A percentile compares a stretch with the other conserved stretches of the same genome.
phyloP scores from a whole-genome alignment of 345 rosid genomes.

The Hirschfeldia incana region DNA sequence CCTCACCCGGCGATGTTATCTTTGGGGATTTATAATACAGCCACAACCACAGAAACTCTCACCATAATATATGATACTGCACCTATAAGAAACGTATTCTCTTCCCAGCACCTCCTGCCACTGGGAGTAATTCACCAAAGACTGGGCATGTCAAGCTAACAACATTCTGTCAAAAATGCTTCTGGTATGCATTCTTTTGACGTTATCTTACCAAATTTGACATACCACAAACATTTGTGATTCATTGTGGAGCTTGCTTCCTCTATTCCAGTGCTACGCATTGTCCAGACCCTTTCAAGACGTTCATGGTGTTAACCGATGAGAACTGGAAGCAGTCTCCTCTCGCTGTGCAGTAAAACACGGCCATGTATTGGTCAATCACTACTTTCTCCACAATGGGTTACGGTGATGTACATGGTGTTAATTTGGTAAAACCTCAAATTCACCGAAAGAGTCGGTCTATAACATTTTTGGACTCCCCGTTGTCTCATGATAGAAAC shows the following conservation, averaged over 20 bases:
- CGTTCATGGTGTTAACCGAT: conserved; percentile 62
- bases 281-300: conserved; percentile 46
- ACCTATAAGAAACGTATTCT: conserved; percentile 31
- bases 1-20: conserved; percentile 85
- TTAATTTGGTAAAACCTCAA: conserved; percentile 57
- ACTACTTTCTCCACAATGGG: conserved; percentile 81
- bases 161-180: conserved; percentile 79
- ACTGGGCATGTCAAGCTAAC: conserved; percentile 46
- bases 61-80: conserved; percentile 87
- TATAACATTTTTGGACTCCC: not conserved
- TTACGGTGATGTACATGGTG: conserved; percentile 85
- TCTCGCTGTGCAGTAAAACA: conserved; percentile 51
- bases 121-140: conserved; percentile 62
- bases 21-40: conserved; percentile 56
- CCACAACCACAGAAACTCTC: conserved; percentile 57
- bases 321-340: conserved; percentile 39
- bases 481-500: not conserved
- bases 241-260: conserved; percentile 79
- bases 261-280: conserved; percentile 55
- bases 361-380: conserved; percentile 81
- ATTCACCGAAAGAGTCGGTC: not conserved
- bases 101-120: conserved; percentile 44
- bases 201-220: conserved; percentile 22
- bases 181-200: conserved; percentile 51
- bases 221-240: conserved; percentile 46